Conservation (phyloP, 495 filamentous ascomycete genomes). For the Tirmania nivea region DNA sequence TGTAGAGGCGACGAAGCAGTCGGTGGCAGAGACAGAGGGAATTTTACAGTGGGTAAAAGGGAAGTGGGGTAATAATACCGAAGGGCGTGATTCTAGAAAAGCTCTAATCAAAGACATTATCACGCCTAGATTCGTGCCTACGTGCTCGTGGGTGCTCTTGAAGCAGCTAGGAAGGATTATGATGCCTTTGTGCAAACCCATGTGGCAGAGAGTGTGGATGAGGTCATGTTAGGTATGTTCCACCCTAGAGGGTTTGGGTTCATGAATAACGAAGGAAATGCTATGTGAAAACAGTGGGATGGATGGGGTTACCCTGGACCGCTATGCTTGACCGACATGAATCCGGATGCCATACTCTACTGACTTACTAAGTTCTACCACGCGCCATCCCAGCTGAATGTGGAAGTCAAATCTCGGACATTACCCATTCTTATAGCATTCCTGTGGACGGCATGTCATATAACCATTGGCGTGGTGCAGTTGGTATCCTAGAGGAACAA, state of each 20-base stretch:
- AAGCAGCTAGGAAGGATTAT: constrained; percentile 26
- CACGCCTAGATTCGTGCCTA: constrained; percentile 39
- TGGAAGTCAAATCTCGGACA: too few species aligned
- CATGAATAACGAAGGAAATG: not conserved
- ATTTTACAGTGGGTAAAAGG: constrained; percentile 23
- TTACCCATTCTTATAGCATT: too few species aligned
- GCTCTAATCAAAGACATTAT: constrained; percentile 33
- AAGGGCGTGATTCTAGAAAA: not conserved
- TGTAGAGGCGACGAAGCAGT: constrained; percentile 28
- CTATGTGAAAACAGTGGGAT: too few species aligned
- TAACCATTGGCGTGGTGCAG: too few species aligned
- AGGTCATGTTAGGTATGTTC: constrained; percentile 8
- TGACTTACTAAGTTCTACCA: too few species aligned
- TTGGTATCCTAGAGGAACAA: too few species aligned
- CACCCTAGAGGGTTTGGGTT: not conserved
- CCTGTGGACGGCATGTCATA: too few species aligned
- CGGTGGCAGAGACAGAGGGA: constrained; percentile 29
- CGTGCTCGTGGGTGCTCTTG: constrained; percentile 32
- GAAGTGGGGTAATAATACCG: constrained; percentile 20
- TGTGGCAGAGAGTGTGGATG: constrained; percentile 13
- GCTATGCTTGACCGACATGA: too few species aligned
- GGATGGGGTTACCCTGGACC: too few species aligned
- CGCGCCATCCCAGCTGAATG: too few species aligned
- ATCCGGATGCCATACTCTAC: too few species aligned
- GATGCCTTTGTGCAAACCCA: constrained; percentile 8